These are phyloP conservation scores for Calocera viscosa DNA, from an alignment of 768 basidiomycete species.

Conservation along the genomic window DNA sequence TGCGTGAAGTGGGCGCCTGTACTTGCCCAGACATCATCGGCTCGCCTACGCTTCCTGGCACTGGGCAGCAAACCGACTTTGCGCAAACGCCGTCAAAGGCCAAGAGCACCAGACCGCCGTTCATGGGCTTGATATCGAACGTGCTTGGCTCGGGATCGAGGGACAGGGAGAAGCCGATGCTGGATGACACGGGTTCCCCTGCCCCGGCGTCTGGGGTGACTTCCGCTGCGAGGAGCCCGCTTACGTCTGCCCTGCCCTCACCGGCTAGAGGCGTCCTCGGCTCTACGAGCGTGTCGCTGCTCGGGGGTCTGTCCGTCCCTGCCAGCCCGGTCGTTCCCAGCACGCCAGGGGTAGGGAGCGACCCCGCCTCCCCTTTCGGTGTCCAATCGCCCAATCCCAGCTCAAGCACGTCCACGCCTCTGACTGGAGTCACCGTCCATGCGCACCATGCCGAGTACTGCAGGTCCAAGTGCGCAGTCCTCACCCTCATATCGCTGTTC, in stretches of 20 bases:
- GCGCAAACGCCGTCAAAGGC: not conserved
- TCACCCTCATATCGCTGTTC: conserved; percentile 30
- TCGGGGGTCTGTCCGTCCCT: not conserved
- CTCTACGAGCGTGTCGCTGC: conserved; percentile 20
- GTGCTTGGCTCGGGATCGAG: not conserved
- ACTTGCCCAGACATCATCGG: not conserved
- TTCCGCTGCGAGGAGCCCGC: not conserved
- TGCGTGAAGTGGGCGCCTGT: not conserved
- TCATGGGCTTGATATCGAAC: not conserved
- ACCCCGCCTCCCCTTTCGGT: conserved; percentile 4
- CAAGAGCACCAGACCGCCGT: not conserved
- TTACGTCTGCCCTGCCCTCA: not conserved
- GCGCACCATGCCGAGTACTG: conserved; percentile 4
- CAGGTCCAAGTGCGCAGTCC: conserved; percentile 16
- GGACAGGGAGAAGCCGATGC: too few species aligned
- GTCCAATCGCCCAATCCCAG: not conserved
- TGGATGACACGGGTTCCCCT: not conserved
- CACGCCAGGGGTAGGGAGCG: not conserved
- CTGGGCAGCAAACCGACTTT: not conserved
- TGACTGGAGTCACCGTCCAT: not conserved
- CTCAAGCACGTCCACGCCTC: not conserved
- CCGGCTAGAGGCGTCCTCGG: conserved; percentile 11
- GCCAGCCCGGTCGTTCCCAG: conserved; percentile 4
- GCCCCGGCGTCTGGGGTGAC: not conserved
- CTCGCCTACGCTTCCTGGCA: not conserved